phyloP scores from a whole-genome alignment of 495 filamentous ascomycete genomes.

The Hypoxylon intermedium region DNA sequence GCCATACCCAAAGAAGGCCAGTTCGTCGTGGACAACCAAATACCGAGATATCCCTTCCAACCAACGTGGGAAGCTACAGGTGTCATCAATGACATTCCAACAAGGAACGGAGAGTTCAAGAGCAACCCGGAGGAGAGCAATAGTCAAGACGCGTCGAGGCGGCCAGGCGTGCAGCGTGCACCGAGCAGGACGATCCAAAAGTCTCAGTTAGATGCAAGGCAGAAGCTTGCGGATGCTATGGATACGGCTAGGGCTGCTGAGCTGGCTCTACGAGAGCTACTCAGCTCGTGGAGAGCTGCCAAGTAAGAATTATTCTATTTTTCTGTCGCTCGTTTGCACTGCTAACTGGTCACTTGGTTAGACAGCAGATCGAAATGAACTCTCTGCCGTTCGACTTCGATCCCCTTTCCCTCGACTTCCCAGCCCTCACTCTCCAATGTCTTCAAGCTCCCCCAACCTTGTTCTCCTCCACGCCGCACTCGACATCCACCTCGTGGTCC shows the following conservation, averaged over 20 bases:
- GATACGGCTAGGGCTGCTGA: constrained; percentile 83
- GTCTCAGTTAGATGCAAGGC: constrained; percentile 64
- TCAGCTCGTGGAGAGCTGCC: constrained; percentile 79
- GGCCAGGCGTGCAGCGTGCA: constrained; percentile 49
- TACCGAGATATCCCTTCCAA: constrained; percentile 63
- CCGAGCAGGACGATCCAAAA: constrained; percentile 57
- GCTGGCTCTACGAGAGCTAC: constrained; percentile 78
- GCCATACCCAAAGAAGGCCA: constrained; percentile 46
- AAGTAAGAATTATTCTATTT: constrained; percentile 60
- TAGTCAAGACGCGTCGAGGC: constrained; percentile 30
- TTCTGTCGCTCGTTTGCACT: neutral
- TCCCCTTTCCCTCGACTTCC: constrained; percentile 79
- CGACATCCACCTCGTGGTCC: constrained; percentile 75
- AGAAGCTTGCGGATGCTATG: constrained; percentile 64
- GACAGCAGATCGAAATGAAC: constrained; percentile 54
- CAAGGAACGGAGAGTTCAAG: constrained; percentile 44
- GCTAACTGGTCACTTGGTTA: constrained; percentile 43
- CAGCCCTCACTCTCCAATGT: constrained; percentile 78
- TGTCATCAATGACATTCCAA: constrained; percentile 78
- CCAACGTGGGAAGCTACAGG: constrained; percentile 75
- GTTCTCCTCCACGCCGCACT: constrained; percentile 72
- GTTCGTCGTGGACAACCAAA: constrained; percentile 57
- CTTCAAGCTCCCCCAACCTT: constrained; percentile 79
- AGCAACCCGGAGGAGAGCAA: constrained; percentile 44
- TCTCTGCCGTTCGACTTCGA: constrained; percentile 80